Evolutionary conservation across 352 stramenopile genomes (phyloP), one percentile per base, ranked within the genome.

Genomic region (Globisporangium spinosum): DNA sequence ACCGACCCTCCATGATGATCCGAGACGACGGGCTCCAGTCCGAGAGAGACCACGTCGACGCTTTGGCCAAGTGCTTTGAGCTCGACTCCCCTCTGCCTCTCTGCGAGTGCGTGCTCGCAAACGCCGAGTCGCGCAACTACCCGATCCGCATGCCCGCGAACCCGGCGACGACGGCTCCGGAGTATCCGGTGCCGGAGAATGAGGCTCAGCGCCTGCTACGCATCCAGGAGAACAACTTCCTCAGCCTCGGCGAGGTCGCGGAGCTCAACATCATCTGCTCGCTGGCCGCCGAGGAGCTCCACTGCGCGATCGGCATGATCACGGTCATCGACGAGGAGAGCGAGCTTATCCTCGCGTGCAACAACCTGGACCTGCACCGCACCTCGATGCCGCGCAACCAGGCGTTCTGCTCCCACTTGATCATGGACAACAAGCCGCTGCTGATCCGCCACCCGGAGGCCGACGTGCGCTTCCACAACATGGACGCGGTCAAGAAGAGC

Each of bases 361-460:
- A 40, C 25, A 40, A 29, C 9, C 23, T 22, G 6, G 29, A 32
- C 13, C 23, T 58, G 25, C 53, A 58, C 23, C 53, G 53, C 23
- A 58, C 53, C 3, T 58, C 23, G 51, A 58, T 58, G 23, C 23
- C 51, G 3, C 51, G 51, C 51, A 58, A 32, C 51, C 51, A 58
- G 13, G 22, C 57, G 45, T 89, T 93, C 62, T 93, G 85, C 56
- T 68, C 80, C 22, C 85, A 91, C 51, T 80, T 71, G 32, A 84
- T 93, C 58, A 72, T 93, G 67, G 76, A 77, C 54, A 27, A 73
- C 38, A 83, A 89, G 65, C 85, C 85, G 3, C 72, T 93, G 4
- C 71, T 93, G 32, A 74, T 89, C 67, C 73, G 74, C 2, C 74
- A 91, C 65, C 78, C 78, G 0, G 81, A 89, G 34, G 75, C 83